Conservation (phyloP, 1,139 yeast species). For the Hansenula sp. region DNA sequence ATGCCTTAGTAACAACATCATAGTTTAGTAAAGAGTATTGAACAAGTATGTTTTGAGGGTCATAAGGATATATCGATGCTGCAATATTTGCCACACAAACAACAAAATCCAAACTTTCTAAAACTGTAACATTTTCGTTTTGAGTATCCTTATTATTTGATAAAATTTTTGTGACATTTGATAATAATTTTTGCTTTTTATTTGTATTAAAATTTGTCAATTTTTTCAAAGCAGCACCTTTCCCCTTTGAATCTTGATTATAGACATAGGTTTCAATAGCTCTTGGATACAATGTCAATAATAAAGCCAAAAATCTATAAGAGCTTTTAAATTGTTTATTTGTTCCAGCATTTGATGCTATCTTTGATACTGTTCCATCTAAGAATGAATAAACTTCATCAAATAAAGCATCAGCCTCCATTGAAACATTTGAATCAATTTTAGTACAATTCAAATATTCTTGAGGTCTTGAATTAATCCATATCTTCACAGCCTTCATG, state of each 20-base stretch:
- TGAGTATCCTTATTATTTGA: conserved; percentile 12
- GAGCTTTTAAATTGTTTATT: conserved; percentile 20
- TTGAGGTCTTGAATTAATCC: conserved; percentile 54
- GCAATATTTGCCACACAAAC: conserved; percentile 32
- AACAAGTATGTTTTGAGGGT: conserved; percentile 43
- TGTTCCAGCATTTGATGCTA: conserved; percentile 1
- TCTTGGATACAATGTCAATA: conserved; percentile 28
- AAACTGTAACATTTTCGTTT: conserved; percentile 25
- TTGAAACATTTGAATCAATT: conserved; percentile 24
- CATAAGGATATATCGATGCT: conserved; percentile 40
- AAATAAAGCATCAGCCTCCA: conserved; percentile 24
- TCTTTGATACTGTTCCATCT: conserved; percentile 11
- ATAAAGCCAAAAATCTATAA: conserved; percentile 27
- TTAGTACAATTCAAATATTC: conserved; percentile 38
- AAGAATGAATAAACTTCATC: conserved; percentile 21
- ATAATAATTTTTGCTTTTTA: conserved; percentile 29
- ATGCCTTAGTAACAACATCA: conserved; percentile 35
- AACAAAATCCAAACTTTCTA: conserved; percentile 37
- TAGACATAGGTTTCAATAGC: conserved; percentile 13
- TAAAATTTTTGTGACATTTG: conserved; percentile 33
- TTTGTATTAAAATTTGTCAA: conserved; percentile 17
- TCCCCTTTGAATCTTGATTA: conserved; percentile 5
- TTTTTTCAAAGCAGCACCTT: conserved; percentile 15
- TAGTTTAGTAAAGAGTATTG: conserved; percentile 38
- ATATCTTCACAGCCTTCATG: conserved; percentile 46